Evolutionary conservation across 2,329 filamentous ascomycete species (phyloP).

Genomic region (Albifimbria verrucaria): DNA sequence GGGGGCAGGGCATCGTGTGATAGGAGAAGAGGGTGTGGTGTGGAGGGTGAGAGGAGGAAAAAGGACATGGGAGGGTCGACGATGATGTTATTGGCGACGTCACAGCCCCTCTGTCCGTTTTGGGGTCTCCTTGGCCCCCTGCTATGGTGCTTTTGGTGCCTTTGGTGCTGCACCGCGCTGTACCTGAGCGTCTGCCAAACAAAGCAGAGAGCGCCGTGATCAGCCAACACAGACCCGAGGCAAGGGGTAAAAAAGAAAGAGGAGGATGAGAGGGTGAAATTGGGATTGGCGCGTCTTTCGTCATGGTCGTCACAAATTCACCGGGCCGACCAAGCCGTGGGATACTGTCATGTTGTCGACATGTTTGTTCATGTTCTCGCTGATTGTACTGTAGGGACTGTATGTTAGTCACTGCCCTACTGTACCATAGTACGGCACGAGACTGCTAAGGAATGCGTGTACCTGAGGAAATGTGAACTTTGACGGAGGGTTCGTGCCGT

Average conservation of each 20-base stretch:
- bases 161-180: neutral
- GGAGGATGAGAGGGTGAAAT: neutral
- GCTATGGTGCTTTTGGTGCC: neutral
- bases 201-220: neutral
- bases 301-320: neutral
- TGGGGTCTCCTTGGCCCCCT: neutral
- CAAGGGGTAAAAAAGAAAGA: neutral
- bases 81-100: slow-evolving; percentile 4
- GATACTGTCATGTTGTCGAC: no score
- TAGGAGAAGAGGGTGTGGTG: neutral
- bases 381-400: neutral
- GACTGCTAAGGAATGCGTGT: no score
- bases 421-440: no score
- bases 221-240: neutral
- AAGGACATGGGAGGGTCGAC: neutral
- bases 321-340: no score
- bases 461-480: no score
- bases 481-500: neutral
- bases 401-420: no score
- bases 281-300: neutral
- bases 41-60: neutral
- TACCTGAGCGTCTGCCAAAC: neutral
- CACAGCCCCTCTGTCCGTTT: slow-evolving; percentile 1
- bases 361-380: neutral
- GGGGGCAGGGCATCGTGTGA: neutral